These are phyloP conservation scores for Achaetomiella virescens DNA, from an alignment of 495 filamentous ascomycete species.

Conservation along the genomic window DNA sequence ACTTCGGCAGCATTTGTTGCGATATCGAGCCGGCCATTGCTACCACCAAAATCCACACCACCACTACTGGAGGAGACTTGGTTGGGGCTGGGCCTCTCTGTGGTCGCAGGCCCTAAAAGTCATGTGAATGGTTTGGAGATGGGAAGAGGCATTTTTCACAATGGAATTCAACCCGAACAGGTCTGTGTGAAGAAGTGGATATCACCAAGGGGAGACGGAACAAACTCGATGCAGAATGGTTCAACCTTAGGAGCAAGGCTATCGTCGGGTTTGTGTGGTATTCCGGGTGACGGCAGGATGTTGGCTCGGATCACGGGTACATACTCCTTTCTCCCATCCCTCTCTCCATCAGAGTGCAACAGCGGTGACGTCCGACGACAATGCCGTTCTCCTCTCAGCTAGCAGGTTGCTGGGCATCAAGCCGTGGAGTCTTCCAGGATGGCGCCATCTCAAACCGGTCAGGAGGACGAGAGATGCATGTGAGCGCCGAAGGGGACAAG, in stretches of 20 bases:
- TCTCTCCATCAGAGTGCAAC: neutral
- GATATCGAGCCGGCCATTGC: neutral
- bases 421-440: neutral
- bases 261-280: constrained; percentile 1
- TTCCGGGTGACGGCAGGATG: neutral
- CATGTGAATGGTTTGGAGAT: constrained; percentile 8
- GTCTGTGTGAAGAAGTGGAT: neutral
- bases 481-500: neutral
- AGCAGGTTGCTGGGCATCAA: constrained; percentile 2
- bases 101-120: constrained; percentile 10
- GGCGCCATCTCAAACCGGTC: neutral
- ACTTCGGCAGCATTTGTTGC: neutral
- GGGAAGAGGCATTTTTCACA: neutral
- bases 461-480: neutral
- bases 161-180: neutral
- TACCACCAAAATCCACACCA: neutral
- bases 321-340: neutral
- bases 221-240: neutral
- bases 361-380: neutral
- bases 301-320: neutral
- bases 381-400: neutral
- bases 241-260: neutral
- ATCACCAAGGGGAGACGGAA: neutral
- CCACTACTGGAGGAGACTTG: neutral
- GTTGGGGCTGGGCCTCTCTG: neutral